Conservation (phyloP, 31 red algal genomes). For the Porphyra umbilicalis region DNA sequence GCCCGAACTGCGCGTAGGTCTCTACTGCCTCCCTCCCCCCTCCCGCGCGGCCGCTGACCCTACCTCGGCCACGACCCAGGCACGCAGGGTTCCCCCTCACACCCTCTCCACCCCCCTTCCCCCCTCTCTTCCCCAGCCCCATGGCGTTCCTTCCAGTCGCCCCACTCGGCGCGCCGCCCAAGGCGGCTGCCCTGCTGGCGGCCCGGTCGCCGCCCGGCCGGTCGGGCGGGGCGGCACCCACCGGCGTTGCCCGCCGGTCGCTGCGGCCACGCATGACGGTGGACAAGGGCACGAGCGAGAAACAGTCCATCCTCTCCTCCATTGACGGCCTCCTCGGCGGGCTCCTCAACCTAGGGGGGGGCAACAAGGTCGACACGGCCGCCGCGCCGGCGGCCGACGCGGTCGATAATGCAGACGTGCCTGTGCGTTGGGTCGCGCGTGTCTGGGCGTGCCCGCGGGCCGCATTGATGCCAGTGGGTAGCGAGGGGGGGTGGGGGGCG, state of each 20-base stretch:
- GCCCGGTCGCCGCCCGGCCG: background rate
- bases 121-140: background rate
- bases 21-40: too few relatives aligned
- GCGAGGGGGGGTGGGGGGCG: background rate
- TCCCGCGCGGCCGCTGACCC: too few relatives aligned
- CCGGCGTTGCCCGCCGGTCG: background rate
- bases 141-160: background rate
- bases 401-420: background rate
- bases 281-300: background rate
- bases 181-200: background rate
- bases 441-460: too few relatives aligned
- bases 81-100: too few relatives aligned
- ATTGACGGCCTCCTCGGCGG: background rate
- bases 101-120: background rate
- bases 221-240: background rate
- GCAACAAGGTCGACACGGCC: background rate
- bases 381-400: background rate
- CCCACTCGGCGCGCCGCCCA: background rate
- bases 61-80: too few relatives aligned
- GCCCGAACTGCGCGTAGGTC: too few relatives aligned
- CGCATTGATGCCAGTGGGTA: too few relatives aligned
- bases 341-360: background rate
- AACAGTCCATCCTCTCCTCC: background rate
- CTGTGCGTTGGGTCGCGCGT: too few relatives aligned
- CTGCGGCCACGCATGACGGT: background rate